Percentiles rank a stretch among this genome's conserved stretches.
Conservation (phyloP, 2,329 filamentous ascomycete species). For the Grosmannia huntii region DNA sequence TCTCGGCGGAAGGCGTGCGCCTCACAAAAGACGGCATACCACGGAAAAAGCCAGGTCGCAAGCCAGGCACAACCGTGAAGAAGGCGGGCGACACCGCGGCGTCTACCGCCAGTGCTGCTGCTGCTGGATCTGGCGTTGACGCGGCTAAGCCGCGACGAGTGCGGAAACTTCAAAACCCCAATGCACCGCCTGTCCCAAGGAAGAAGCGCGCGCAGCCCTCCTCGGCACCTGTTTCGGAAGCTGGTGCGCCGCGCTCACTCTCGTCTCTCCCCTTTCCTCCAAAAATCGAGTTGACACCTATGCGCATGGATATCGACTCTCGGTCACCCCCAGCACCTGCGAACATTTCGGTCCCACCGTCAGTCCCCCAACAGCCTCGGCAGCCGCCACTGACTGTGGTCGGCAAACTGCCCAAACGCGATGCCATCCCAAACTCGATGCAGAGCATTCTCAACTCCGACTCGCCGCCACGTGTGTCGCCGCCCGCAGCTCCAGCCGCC, state of each 20-base stretch:
- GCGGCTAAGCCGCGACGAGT: conserved; percentile 38
- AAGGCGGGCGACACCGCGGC: conserved; percentile 10
- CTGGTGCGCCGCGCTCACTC: conserved; percentile 3
- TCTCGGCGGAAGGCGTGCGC: conserved; percentile 28
- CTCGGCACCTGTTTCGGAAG: not conserved
- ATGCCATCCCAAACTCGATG: conserved; percentile 38
- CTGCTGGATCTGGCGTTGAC: conserved; percentile 20
- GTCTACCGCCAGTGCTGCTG: conserved; percentile 19
- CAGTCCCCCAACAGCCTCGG: conserved; percentile 10
- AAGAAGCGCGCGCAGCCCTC: conserved; percentile 36
- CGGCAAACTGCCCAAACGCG: conserved; percentile 37
- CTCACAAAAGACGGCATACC: conserved; percentile 46
- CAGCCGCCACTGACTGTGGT: conserved; percentile 15
- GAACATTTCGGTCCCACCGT: conserved; percentile 3
- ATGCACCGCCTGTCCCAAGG: conserved; percentile 38
- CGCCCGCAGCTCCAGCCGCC: conserved; percentile 12
- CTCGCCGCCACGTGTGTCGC: conserved; percentile 29
- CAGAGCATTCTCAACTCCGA: conserved; percentile 43
- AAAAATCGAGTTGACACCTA: conserved; percentile 24
- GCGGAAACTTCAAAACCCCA: conserved; percentile 47
- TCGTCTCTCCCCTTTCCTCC: conserved; percentile 7
- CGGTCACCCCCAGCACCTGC: conserved; percentile 14
- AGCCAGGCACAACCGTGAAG: conserved; percentile 38
- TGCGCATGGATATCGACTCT: conserved; percentile 21
- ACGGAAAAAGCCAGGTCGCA: conserved; percentile 52